A percentile compares a stretch with the other conserved stretches of the same genome.
Conservation (phyloP, 306 rosid genomes). For the Prunus dulcis region DNA sequence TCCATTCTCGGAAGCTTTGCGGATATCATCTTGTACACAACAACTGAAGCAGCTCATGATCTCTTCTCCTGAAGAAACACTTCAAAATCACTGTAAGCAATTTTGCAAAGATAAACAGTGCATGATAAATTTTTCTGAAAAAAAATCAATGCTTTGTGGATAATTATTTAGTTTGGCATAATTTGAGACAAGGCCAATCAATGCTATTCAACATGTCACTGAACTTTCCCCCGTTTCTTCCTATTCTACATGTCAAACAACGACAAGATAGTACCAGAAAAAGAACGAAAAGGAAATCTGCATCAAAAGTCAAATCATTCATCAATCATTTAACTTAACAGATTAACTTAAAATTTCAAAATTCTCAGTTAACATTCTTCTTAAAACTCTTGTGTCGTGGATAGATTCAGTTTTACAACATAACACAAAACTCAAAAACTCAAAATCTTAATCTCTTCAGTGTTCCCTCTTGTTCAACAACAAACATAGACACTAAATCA, state of each 20-base stretch:
- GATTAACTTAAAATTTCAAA: not conserved
- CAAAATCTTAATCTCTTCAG: not conserved
- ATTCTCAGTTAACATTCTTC: not conserved
- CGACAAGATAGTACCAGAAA: not conserved
- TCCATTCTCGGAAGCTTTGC: slow-evolving; percentile 41
- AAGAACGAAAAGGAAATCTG: not conserved
- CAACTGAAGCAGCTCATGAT: slow-evolving; percentile 80
- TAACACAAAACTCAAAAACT: not conserved
- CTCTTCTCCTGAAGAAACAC: slow-evolving; percentile 28
- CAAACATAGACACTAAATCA: not conserved
- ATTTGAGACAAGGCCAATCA: not conserved
- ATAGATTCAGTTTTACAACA: not conserved
- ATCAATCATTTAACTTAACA: not conserved
- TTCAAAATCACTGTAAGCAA: not conserved
- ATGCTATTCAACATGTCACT: not conserved
- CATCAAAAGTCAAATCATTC: slow-evolving; percentile 4
- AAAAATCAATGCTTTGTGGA: not conserved
- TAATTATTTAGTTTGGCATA: not conserved
- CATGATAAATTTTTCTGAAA: not conserved
- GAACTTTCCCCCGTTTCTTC: not conserved
- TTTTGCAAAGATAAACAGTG: not conserved
- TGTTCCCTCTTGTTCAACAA: not conserved
- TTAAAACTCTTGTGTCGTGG: not conserved
- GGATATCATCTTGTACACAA: slow-evolving; percentile 49
- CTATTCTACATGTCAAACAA: not conserved